Base-by-base conservation (phyloP, 2,329 filamentous ascomycete species). In the Plectosphaerella cucumerina region DNA sequence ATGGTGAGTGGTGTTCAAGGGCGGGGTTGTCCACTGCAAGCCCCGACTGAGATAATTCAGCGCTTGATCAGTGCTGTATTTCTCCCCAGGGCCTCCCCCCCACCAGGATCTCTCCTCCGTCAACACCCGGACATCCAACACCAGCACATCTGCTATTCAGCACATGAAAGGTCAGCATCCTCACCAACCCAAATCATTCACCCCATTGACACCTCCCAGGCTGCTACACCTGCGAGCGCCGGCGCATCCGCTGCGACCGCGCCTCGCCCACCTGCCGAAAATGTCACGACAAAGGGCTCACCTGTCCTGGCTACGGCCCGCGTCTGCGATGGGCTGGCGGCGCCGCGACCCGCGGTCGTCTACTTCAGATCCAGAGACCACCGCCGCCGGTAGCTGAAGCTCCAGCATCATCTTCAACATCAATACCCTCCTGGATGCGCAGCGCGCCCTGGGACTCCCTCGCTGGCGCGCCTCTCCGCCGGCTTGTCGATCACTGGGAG, bases 201-300 rank as follows among this genome's bases (percentile, higher is more conserved):
- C 12, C 26, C 23, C 9, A 5, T 26, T 49, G n/a, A 44, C 22
- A 5, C 14, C 3, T 22, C 26, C 34, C 37, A 60, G 60, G 60
- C 34, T 65, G 63, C 39, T 56, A 57, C 37, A 59, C 56, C 14
- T 65, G 63, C 52, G 58, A 57, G 43, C 56, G 57, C 49, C 60
- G 63, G 31, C 63, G 63, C 41, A 65, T 65, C 47, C 55, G 55
- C 15, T 65, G 63, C 51, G 63, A 65, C 48, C 56, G 61, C 6
- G 47, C 46, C 18, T 53, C 46, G 12, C 63, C 63, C 18, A 51
- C 45, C 31, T 65, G 63, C 48, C 47, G 56, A 14, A 65, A 65
- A 51, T 65, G 62, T 50, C 50, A 51, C 11, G 62, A 60, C 33
- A 64, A 63, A 48, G 62, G 62, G 4, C 54, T 64, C 12, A 35